Evolutionary conservation across 108 stramenopile genomes (phyloP), one percentile per base, ranked within the genome.

Genomic region (Nitzschia sp.): DNA sequence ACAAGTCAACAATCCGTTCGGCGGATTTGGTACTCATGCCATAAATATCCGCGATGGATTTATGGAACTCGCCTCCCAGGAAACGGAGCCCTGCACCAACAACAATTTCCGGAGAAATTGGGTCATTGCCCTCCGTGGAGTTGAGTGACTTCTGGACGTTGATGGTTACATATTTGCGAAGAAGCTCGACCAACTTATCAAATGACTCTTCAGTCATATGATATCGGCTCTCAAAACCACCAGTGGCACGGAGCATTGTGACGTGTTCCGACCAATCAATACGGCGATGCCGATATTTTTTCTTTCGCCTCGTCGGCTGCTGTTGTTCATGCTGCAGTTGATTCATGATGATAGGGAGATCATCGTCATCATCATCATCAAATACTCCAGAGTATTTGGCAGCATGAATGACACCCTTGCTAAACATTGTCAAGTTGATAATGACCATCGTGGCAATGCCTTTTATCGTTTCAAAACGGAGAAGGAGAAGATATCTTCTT

Each of bases 231-330:
- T 4, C 48, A 50, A 50, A 50, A 4, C 21, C 19, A 21, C 19
- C 21, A n/a, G 48, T 50, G 19, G 8, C 16, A 16, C 21, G 48
- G 4, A 50, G 58, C 35, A 38, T 60, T 28, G n/a, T 25, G 8
- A 63, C 5, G 28, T 63, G 32, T 46, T 63, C 63, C 45, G 45
- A 13, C 45, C 63, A 47, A 48, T 46, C 28, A 13, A 63, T 17
- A 9, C 27, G 44, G 8, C 30, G 6, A 45, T 13, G 15, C 28
- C 46, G 6, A 47, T 38, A 46, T 45, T 63, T 50, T 8, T n/a
- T 21, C 16, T 16, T 50, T 11, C 21, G 13, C 4, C 5, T 21
- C 16, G 8, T 50, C 21, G 8, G 9, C 5, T 21, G 48, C 19
- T 50, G 19, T 50, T 21, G 48, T 41, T 41, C 38, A 41, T n/a